Evolutionary conservation across 148 eudicot species (phyloP).

Genomic region (Gaultheria prostrata): DNA sequence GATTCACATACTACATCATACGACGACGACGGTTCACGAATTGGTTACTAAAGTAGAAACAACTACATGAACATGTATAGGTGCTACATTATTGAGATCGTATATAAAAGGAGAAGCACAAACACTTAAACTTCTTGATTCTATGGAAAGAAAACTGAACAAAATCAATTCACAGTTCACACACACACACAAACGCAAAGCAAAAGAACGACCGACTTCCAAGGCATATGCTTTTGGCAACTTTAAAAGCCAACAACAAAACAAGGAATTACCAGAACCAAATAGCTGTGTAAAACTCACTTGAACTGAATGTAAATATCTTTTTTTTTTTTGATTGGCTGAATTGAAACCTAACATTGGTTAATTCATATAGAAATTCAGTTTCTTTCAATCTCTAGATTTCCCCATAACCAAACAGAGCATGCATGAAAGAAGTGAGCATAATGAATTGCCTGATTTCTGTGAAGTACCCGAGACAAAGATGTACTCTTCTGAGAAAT

Average conservation of each 20-base stretch:
- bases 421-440: background rate
- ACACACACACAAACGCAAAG: background rate
- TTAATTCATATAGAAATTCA: background rate
- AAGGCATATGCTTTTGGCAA: background rate
- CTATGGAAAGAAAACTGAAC: background rate
- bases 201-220: background rate
- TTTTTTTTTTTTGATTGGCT: too few species aligned
- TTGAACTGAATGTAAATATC: background rate
- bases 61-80: background rate
- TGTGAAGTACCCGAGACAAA: conserved; percentile 16
- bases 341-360: too few species aligned
- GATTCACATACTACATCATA: conserved; percentile 29
- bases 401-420: background rate
- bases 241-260: background rate
- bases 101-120: background rate
- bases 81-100: background rate
- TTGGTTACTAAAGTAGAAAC: background rate
- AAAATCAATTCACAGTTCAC: too few species aligned
- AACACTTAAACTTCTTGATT: background rate
- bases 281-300: background rate
- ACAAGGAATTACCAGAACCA: background rate
- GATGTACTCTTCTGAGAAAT: conserved; percentile 30
- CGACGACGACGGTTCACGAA: conserved; percentile 14
- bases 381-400: background rate
- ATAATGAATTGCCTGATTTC: background rate